Conservation (phyloP, 2,329 filamentous ascomycete species). For the Penicillium crustosum region DNA sequence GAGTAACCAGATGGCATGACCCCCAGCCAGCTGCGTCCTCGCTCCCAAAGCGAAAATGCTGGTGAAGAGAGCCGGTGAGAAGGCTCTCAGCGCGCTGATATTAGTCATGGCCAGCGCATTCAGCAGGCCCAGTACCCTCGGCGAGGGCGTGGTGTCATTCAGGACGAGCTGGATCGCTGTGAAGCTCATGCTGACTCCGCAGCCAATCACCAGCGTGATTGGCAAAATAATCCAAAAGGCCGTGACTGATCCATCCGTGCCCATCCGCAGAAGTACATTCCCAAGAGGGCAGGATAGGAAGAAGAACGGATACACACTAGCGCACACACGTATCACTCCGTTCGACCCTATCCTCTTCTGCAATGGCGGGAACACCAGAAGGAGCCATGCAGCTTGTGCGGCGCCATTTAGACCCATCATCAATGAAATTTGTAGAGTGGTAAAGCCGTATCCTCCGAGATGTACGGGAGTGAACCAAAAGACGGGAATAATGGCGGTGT, state of each 20-base stretch:
- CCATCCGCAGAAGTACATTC: conserved; percentile 56
- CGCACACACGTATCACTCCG: conserved; percentile 61
- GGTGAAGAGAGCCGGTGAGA: conserved; percentile 65
- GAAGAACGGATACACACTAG: conserved; percentile 62
- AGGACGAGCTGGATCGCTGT: conserved; percentile 71
- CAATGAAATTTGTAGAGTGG: conserved; percentile 62
- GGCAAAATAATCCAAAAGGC: conserved; percentile 60
- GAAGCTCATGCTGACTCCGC: conserved; percentile 67
- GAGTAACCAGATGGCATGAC: conserved; percentile 63
- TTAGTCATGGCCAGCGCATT: conserved; percentile 68
- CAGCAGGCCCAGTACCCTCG: conserved; percentile 65
- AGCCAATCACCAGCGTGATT: conserved; percentile 53
- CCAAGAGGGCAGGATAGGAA: conserved; percentile 56
- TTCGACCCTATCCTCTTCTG: conserved; percentile 67
- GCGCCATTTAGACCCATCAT: conserved; percentile 65
- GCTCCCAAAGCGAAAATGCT: conserved; percentile 69
- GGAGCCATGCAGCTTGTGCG: conserved; percentile 69
- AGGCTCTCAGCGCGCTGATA: conserved; percentile 60
- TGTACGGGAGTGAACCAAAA: conserved; percentile 64
- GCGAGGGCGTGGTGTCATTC: conserved; percentile 70
- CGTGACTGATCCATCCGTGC: conserved; percentile 32
- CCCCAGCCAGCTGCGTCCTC: conserved; percentile 59
- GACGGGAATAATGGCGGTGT: conserved; percentile 68
- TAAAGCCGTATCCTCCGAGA: conserved; percentile 66
- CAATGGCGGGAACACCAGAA: conserved; percentile 67